Base-by-base conservation (phyloP, 345 rosid species). In the Tarenaya hassleriana region DNA sequence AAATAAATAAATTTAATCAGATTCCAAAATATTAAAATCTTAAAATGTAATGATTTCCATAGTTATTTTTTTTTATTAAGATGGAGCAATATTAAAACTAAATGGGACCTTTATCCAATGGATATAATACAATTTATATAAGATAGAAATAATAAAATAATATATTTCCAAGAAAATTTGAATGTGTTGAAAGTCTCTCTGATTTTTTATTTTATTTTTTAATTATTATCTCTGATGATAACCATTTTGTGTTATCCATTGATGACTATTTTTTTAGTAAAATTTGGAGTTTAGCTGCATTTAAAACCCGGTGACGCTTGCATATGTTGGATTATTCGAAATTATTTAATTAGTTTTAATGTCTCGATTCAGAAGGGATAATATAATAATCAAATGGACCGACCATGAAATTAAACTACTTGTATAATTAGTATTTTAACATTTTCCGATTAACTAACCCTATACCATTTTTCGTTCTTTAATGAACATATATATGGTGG, bases 51-150 rank as follows among this genome's bases (percentile, higher is more conserved):
- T 50, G 51, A 20, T 20, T 41, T 8, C 17, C 14, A 20, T 12
- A 42, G 11, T 34, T 38, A 17, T 42, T 5, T 16, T 29, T 20
- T 47, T 0, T 20, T 5, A 45, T 1, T 11, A 18, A 3, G 18
- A 45, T 21, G 17, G 1, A 33, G 7, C 5, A 9, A 9, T 50
- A 13, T 32, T 37, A 6, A 14, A 14, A 41, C 17, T 41, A 1
- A 39, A 35, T 35, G 52, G 51, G 34, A 52, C 44, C 40, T 27
- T 58, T 41, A 24, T 33, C 35, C 35, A 7, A 11, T 33, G 10
- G 1, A 37, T 37, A 14, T 9, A 37, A 37, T 3, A n/a, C n/a
- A n/a, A n/a, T n/a, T n/a, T n/a, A n/a, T n/a, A n/a, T n/a, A n/a
- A n/a, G n/a, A n/a, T n/a, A n/a, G n/a, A n/a, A n/a, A n/a, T n/a